These are phyloP conservation scores for Phytophthora pinifolia DNA, from an alignment of 352 stramenopile species.

Conservation along the genomic window DNA sequence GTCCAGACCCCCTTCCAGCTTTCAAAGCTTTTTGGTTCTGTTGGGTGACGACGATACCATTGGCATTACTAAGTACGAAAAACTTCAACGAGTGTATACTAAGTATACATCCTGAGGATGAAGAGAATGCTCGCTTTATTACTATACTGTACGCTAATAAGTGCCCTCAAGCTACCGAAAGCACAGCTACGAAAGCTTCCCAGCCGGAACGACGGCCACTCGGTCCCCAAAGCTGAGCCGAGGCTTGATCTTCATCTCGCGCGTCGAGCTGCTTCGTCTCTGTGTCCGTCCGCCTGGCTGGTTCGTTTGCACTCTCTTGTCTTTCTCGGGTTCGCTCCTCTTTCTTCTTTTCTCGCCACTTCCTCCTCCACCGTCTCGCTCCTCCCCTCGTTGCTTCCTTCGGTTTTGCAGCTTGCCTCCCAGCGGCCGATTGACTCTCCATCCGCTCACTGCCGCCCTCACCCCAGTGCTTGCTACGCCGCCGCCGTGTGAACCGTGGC, in stretches of 20 bases:
- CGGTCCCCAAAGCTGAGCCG: neutral
- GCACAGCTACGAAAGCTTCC: constrained; percentile 30
- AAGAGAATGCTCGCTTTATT: constrained; percentile 45
- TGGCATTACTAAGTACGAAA: neutral
- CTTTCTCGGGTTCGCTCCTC: constrained; percentile 26
- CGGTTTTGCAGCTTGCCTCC: constrained; percentile 15
- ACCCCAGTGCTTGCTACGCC: constrained; percentile 16
- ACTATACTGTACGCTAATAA: constrained; percentile 46
- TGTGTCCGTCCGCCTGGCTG: constrained; percentile 10
- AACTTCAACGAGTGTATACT: too few species aligned
- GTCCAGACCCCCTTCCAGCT: constrained; percentile 5
- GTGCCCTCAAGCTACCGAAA: constrained; percentile 33
- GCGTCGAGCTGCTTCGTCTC: constrained; percentile 7
- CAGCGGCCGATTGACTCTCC: constrained; percentile 17
- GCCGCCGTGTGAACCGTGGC: constrained; percentile 16
- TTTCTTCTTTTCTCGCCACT: constrained; percentile 22
- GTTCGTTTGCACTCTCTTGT: constrained; percentile 35
- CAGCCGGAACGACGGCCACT: constrained; percentile 14
- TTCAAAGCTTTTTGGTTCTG: constrained; percentile 20
- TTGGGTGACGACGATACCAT: constrained; percentile 6
- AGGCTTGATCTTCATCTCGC: neutral
- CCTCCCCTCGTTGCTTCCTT: constrained; percentile 26
- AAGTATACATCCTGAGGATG: too few species aligned
- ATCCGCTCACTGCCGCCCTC: constrained; percentile 5
- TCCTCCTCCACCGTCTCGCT: constrained; percentile 14